Evolutionary conservation across 306 rosid genomes (phyloP).

Genomic region (Castanea mollissima): DNA sequence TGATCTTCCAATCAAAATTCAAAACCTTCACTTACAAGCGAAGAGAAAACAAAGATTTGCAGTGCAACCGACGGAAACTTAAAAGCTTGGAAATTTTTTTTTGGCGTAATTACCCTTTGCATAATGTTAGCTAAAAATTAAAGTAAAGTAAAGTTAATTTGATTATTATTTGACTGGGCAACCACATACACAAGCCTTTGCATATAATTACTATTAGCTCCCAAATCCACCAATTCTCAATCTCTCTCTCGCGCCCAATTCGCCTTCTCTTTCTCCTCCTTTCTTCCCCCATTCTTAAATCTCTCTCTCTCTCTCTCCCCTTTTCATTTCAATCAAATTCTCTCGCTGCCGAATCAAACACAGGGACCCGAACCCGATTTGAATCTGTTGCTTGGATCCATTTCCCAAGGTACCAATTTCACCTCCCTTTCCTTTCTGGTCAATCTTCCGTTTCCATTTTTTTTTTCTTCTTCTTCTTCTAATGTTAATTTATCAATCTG

Average conservation of each 20-base stretch:
- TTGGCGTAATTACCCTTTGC: background rate
- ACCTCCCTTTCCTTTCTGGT: constrained; percentile 1
- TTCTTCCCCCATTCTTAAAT: background rate
- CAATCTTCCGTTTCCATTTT: constrained; percentile 1
- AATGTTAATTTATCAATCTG: constrained; percentile 17
- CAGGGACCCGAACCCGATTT: constrained; percentile 11
- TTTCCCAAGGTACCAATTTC: constrained; percentile 19
- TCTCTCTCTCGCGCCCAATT: constrained; percentile 64
- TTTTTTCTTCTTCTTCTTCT: background rate
- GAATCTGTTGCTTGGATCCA: constrained; percentile 10
- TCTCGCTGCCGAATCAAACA: constrained; percentile 19
- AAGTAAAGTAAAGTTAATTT: background rate
- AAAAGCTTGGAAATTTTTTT: too few species aligned
- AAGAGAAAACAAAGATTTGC: too few species aligned
- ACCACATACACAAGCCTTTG: constrained; percentile 9
- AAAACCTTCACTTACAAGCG: too few species aligned
- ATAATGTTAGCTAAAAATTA: background rate
- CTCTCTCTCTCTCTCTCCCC: constrained; percentile 15
- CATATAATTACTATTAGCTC: constrained; percentile 27
- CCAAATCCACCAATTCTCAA: constrained; percentile 28
- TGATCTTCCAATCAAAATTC: too few species aligned
- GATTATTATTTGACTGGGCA: constrained; percentile 49
- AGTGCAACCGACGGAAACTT: too few species aligned
- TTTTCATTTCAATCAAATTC: constrained; percentile 17
- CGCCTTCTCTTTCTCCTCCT: constrained; percentile 38